Evolutionary conservation across 2,329 filamentous ascomycete species (phyloP).

Genomic region (Fusarium secorum): DNA sequence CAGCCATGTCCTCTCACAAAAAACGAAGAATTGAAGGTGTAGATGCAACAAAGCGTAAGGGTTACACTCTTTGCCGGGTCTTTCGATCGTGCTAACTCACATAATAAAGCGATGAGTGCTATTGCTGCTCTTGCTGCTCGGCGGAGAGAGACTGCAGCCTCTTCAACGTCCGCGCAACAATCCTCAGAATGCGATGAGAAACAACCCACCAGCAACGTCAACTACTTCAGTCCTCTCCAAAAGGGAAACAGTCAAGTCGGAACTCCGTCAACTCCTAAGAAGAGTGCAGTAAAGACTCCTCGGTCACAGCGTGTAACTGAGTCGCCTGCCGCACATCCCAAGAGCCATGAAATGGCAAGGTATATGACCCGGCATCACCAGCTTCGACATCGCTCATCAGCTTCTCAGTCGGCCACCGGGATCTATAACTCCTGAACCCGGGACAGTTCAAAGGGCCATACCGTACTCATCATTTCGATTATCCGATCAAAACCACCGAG

Average conservation of each 20-base stretch:
- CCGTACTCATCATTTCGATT: slow-evolving; percentile 58
- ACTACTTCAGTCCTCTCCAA: slow-evolving; percentile 45
- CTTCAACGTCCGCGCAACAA: slow-evolving; percentile 10
- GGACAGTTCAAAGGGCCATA: slow-evolving; percentile 11
- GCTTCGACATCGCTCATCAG: background rate
- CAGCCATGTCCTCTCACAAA: slow-evolving; percentile 45
- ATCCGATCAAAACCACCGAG: slow-evolving; percentile 54
- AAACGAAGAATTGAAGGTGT: slow-evolving; percentile 47
- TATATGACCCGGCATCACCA: slow-evolving; percentile 3
- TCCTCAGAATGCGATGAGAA: slow-evolving; percentile 32
- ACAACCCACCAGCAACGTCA: slow-evolving; percentile 31
- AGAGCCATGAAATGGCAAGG: slow-evolving; percentile 14
- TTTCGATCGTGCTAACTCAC: background rate
- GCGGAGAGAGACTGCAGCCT: slow-evolving; percentile 37
- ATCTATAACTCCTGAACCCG: background rate
- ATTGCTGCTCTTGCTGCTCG: slow-evolving; percentile 50
- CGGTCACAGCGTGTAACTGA: slow-evolving; percentile 17
- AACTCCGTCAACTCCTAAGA: slow-evolving; percentile 30
- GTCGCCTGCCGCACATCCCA: slow-evolving; percentile 14
- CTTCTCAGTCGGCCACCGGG: slow-evolving; percentile 1
- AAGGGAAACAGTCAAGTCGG: slow-evolving; percentile 13
- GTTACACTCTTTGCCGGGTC: background rate
- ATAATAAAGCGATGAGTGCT: slow-evolving; percentile 42
- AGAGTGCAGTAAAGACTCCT: slow-evolving; percentile 15
- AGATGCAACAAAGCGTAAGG: slow-evolving; percentile 44